Conservation (phyloP, 1,284 basidiomycete species). For the Spongiforma sp. region DNA sequence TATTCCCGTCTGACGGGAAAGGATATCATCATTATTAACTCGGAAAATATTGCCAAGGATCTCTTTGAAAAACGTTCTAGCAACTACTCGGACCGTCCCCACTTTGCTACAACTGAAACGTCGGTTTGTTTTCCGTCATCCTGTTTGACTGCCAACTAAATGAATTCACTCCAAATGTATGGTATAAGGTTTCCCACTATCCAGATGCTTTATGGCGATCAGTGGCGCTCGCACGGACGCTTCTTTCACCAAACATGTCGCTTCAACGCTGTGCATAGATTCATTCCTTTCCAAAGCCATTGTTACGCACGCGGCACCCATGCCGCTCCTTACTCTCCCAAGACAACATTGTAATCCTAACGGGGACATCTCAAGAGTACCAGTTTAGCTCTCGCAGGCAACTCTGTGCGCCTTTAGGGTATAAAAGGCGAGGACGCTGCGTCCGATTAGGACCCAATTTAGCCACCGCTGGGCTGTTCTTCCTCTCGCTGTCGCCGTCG, state of each 20-base stretch:
- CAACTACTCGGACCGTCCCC: conserved; percentile 23
- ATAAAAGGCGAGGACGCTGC: no score
- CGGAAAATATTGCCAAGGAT: conserved; percentile 23
- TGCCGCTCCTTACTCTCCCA: no score
- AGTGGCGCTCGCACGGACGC: conserved; percentile 18
- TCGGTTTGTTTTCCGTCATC: neutral
- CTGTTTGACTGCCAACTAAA: neutral
- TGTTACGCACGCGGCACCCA: no score
- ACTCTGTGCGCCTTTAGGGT: no score
- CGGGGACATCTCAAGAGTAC: no score
- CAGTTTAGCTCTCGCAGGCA: no score
- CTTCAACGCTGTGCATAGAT: neutral
- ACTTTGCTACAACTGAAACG: conserved; percentile 14
- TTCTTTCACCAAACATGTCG: conserved; percentile 21
- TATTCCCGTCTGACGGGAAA: conserved; percentile 15
- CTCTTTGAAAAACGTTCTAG: conserved; percentile 14
- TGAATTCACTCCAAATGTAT: neutral
- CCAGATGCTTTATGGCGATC: conserved; percentile 15
- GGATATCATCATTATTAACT: conserved; percentile 26
- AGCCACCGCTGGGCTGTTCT: no score
- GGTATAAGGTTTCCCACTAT: conserved; percentile 4
- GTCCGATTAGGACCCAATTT: no score
- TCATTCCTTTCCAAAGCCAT: conserved; percentile 16
- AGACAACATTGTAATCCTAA: no score
- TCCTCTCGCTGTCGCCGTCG: no score